Conservation (phyloP, 2,329 filamentous ascomycete species). For the Ambrosiella xylebori region DNA sequence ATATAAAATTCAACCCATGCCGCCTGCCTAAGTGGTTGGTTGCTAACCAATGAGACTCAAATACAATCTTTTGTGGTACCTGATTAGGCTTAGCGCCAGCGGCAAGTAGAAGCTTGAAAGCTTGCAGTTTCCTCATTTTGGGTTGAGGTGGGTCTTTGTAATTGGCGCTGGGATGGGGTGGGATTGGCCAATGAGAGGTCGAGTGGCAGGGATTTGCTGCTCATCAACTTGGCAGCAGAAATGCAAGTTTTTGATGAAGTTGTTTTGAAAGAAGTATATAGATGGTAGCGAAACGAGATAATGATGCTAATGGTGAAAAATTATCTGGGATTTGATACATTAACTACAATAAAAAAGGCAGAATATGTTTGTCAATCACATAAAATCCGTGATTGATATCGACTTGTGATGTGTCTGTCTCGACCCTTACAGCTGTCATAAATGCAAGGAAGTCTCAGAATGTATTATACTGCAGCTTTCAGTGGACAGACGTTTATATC, state of each 20-base stretch:
- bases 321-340: no score
- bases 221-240: neutral
- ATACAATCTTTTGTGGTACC: neutral
- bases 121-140: conserved; percentile 3
- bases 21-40: neutral
- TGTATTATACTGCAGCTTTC: no score
- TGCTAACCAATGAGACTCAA: neutral
- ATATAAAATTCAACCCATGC: neutral
- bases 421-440: no score
- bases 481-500: no score
- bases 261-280: neutral
- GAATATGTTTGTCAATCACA: neutral
- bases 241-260: neutral
- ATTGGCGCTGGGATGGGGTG: neutral
- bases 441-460: no score
- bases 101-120: conserved; percentile 6
- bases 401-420: neutral
- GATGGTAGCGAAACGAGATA: neutral
- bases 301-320: neutral
- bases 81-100: conserved; percentile 10
- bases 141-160: neutral
- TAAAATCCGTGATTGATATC: neutral
- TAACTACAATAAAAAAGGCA: no score
- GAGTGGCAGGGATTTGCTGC: neutral
- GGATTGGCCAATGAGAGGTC: neutral